Evolutionary conservation across 2,329 filamentous ascomycete genomes (phyloP).

Genomic region (Rhinocladiella similis): DNA sequence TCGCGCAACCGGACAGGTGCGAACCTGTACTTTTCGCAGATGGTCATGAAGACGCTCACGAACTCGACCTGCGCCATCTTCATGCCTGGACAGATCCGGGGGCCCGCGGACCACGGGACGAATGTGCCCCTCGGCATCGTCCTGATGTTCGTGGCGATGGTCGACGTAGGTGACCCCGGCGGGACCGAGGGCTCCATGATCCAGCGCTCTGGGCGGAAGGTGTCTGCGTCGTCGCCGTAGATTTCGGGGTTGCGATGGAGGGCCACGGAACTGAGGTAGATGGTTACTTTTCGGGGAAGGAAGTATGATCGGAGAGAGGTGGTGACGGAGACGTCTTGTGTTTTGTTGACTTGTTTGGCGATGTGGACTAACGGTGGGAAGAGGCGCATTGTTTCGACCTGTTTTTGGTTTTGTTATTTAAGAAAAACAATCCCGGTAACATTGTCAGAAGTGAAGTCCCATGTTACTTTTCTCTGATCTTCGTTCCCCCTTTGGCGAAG

Average conservation of each 20-base stretch:
- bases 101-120: constrained; percentile 51
- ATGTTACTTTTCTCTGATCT: too few species aligned
- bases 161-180: constrained; percentile 6
- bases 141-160: constrained; percentile 31
- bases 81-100: constrained; percentile 53
- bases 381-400: constrained; percentile 46
- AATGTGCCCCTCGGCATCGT: constrained; percentile 43
- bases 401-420: too few species aligned
- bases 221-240: constrained; percentile 36
- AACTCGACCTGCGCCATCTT: constrained; percentile 60
- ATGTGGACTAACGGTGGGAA: constrained; percentile 43
- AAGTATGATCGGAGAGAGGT: constrained; percentile 31
- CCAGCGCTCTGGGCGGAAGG: constrained; percentile 45
- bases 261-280: constrained; percentile 39
- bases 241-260: constrained; percentile 31
- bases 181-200: constrained; percentile 29
- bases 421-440: constrained; percentile 44
- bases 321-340: constrained; percentile 33
- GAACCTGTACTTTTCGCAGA: constrained; percentile 36
- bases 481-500: too few species aligned
- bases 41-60: constrained; percentile 44
- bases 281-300: constrained; percentile 36
- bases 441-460: neutral
- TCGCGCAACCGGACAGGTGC: constrained; percentile 24
- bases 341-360: constrained; percentile 33